Conservation (phyloP, 2,329 filamentous ascomycete genomes). For the Alternaria gaisen region DNA sequence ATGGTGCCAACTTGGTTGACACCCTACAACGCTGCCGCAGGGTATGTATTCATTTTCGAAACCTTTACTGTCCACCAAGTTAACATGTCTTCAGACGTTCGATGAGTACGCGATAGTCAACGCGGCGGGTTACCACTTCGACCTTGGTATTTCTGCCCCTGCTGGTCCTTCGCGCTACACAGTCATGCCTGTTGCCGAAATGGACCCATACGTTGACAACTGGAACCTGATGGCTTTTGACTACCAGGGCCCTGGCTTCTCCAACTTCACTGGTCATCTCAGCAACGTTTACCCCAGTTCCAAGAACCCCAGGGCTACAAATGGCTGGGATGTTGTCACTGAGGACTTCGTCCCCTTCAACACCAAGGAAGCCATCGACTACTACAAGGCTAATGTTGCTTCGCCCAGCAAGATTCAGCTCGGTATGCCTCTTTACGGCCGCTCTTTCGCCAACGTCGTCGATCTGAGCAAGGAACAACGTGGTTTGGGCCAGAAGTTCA, state of each 20-base stretch:
- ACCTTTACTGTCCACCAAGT: not conserved
- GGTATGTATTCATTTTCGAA: slow-evolving; percentile 32
- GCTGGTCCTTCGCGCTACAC: slow-evolving; percentile 54
- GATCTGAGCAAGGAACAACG: slow-evolving; percentile 49
- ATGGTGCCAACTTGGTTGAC: slow-evolving; percentile 51
- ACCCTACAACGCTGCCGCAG: slow-evolving; percentile 47
- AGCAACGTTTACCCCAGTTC: slow-evolving; percentile 38
- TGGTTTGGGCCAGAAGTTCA: slow-evolving; percentile 55
- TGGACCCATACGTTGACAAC: slow-evolving; percentile 56
- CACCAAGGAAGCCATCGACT: slow-evolving; percentile 35
- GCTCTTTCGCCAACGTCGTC: slow-evolving; percentile 36
- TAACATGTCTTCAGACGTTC: slow-evolving; percentile 37
- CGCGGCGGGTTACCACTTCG: slow-evolving; percentile 52
- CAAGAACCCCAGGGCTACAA: slow-evolving; percentile 29
- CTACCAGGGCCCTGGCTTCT: slow-evolving; percentile 77
- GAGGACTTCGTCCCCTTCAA: slow-evolving; percentile 28
- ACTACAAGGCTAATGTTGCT: slow-evolving; percentile 35
- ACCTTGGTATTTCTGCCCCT: slow-evolving; percentile 55
- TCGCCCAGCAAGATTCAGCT: slow-evolving; percentile 35
- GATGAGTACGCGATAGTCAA: slow-evolving; percentile 51
- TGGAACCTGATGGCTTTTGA: slow-evolving; percentile 71
- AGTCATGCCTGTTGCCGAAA: slow-evolving; percentile 48
- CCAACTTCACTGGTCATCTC: slow-evolving; percentile 65
- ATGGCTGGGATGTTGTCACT: slow-evolving; percentile 21
- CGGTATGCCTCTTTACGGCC: slow-evolving; percentile 44